These are phyloP conservation scores for Suillus spraguei DNA, from an alignment of 768 basidiomycete species.

Conservation along the genomic window DNA sequence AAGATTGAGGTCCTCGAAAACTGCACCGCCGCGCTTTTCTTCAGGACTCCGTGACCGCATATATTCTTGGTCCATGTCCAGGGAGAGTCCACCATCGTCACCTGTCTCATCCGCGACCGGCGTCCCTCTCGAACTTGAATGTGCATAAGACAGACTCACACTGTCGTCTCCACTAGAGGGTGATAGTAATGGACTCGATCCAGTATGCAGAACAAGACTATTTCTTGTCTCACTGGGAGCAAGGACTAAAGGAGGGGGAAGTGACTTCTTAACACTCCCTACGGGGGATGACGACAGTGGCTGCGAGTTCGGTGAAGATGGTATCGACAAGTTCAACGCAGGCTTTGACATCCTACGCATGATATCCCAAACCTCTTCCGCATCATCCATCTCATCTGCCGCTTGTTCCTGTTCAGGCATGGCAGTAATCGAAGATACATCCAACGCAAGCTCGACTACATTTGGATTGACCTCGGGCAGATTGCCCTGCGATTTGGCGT, in stretches of 20 bases:
- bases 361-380: slow-evolving; percentile 37
- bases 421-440: slow-evolving; percentile 39
- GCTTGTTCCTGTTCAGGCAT: slow-evolving; percentile 26
- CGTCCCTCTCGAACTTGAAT: slow-evolving; percentile 30
- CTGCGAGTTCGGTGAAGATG: slow-evolving; percentile 40
- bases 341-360: slow-evolving; percentile 43
- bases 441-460: slow-evolving; percentile 54
- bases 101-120: slow-evolving; percentile 20
- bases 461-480: slow-evolving; percentile 43
- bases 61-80: slow-evolving; percentile 33
- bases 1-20: slow-evolving; percentile 50
- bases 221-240: slow-evolving; percentile 36
- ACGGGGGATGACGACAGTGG: slow-evolving; percentile 40
- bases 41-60: slow-evolving; percentile 37
- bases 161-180: slow-evolving; percentile 35
- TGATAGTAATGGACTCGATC: slow-evolving; percentile 38
- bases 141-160: slow-evolving; percentile 50
- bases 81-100: slow-evolving; percentile 22
- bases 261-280: slow-evolving; percentile 39
- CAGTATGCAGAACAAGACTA: slow-evolving; percentile 37
- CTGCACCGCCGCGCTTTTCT: slow-evolving; percentile 47
- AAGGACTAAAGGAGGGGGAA: slow-evolving; percentile 63
- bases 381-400: slow-evolving; percentile 33
- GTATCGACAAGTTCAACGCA: slow-evolving; percentile 37
- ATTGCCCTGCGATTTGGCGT: slow-evolving; percentile 32